Conservation (phyloP, 208 protist species). For the Leishmania aethiopica region DNA sequence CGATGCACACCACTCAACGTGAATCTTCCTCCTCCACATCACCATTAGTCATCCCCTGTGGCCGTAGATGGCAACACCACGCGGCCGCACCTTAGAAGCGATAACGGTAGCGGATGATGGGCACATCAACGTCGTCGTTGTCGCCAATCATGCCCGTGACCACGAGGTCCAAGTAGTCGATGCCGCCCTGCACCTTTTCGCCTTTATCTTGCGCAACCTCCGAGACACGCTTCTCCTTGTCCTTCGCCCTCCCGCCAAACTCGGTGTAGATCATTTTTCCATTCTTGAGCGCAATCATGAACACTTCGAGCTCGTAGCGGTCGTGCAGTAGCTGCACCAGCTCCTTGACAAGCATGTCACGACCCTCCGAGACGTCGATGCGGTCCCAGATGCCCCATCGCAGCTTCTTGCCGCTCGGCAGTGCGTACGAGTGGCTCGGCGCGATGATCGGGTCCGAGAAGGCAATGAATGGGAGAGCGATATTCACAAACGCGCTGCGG, state of each 20-base stretch:
- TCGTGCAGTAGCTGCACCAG: slow-evolving; percentile 89
- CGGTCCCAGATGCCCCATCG: slow-evolving; percentile 97
- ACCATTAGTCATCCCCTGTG: background rate
- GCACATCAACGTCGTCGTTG: slow-evolving; percentile 82
- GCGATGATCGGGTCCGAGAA: slow-evolving; percentile 96
- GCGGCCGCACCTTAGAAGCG: slow-evolving; percentile 4
- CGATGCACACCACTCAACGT: background rate
- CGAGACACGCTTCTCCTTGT: slow-evolving; percentile 68
- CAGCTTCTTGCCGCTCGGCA: slow-evolving; percentile 54
- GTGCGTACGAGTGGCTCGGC: slow-evolving; percentile 46
- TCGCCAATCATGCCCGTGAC: slow-evolving; percentile 79
- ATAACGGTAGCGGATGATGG: slow-evolving; percentile 73
- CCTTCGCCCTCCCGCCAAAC: slow-evolving; percentile 78
- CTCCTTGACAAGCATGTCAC: slow-evolving; percentile 93
- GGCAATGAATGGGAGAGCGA: slow-evolving; percentile 96
- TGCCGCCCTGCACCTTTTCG: slow-evolving; percentile 52
- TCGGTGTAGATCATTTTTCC: slow-evolving; percentile 87
- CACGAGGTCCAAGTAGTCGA: slow-evolving; percentile 76
- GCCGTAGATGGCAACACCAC: background rate
- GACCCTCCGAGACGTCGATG: slow-evolving; percentile 94
- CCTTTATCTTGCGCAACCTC: slow-evolving; percentile 63
- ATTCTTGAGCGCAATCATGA: slow-evolving; percentile 90
- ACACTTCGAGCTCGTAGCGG: slow-evolving; percentile 92
- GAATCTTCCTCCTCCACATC: background rate
- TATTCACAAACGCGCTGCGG: slow-evolving; percentile 98